Evolutionary conservation across 1,139 yeast genomes (phyloP).

Genomic region (Sugiyamaella novakii): DNA sequence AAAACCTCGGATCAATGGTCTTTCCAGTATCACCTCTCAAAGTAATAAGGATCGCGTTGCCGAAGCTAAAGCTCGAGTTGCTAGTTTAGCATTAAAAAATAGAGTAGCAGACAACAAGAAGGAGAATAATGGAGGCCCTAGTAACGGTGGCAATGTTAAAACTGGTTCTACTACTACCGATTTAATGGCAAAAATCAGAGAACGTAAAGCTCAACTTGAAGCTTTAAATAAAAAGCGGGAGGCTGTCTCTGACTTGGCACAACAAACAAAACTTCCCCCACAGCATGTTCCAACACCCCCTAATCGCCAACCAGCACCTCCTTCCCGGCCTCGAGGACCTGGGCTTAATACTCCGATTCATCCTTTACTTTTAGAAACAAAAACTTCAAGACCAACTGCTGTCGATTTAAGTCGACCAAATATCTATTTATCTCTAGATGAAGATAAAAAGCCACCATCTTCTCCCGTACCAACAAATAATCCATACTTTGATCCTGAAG

Average conservation of each 20-base stretch:
- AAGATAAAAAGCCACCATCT: background rate
- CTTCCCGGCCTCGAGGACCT: conserved; percentile 31
- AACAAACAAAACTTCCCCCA: too few species aligned
- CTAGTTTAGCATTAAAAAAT: conserved; percentile 9
- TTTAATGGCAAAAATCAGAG: conserved; percentile 20
- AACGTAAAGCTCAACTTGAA: conserved; percentile 21
- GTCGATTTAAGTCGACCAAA: conserved; percentile 12
- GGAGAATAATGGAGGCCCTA: background rate
- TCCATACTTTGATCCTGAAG: conserved; percentile 59
- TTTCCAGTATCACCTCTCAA: background rate
- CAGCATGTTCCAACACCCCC: background rate
- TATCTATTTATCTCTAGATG: conserved; percentile 3
- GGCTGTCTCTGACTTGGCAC: too few species aligned
- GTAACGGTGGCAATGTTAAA: background rate
- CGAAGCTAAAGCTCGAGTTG: conserved; percentile 11
- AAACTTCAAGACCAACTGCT: conserved; percentile 3
- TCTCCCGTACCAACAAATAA: conserved; percentile 39
- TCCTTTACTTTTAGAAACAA: conserved; percentile 50
- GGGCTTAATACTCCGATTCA: conserved; percentile 62
- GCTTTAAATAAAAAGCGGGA: background rate
- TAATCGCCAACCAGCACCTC: background rate
- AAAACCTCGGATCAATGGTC: conserved; percentile 9
- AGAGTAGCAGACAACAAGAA: background rate
- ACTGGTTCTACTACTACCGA: conserved; percentile 13
- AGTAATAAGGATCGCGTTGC: conserved; percentile 6